phyloP scores from a whole-genome alignment of 306 rosid genomes.

The Betula pendula region DNA sequence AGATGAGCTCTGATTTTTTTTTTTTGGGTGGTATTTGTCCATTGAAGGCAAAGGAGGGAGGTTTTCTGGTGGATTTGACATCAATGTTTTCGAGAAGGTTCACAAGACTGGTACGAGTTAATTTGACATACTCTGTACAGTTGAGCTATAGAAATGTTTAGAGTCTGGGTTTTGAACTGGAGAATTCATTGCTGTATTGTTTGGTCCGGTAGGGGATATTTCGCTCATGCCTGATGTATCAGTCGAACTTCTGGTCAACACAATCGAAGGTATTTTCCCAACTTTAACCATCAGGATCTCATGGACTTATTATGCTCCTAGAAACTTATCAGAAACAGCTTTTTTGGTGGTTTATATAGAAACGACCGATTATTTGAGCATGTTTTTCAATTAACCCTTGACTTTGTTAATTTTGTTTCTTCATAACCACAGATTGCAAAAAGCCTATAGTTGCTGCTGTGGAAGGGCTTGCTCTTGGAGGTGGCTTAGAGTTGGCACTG shows the following conservation, averaged over 20 bases:
- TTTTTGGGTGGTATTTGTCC: constrained; percentile 14
- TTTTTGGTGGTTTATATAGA: neutral
- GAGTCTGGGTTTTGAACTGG: constrained; percentile 12
- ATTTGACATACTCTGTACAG: neutral
- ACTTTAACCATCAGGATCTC: constrained; percentile 6
- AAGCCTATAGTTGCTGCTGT: constrained; percentile 95
- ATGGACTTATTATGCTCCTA: neutral
- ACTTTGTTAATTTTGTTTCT: constrained; percentile 3
- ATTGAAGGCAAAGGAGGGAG: constrained; percentile 76
- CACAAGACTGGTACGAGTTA: constrained; percentile 70
- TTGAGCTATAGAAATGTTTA: constrained; percentile 1
- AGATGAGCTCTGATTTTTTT: neutral
- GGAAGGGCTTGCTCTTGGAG: constrained; percentile 96
- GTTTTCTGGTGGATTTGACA: constrained; percentile 94
- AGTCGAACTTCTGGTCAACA: constrained; percentile 76
- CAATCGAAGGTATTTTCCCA: constrained; percentile 63
- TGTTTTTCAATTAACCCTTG: too few species aligned
- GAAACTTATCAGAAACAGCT: neutral
- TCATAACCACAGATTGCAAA: constrained; percentile 62
- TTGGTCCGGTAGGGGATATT: constrained; percentile 60
- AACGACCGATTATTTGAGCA: neutral
- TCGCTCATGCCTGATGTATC: constrained; percentile 79
- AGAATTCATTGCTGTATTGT: constrained; percentile 9
- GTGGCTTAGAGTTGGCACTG: constrained; percentile 95
- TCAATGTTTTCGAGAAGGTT: constrained; percentile 81